Base-by-base conservation (phyloP, 1,284 basidiomycete species). In the Trametes pubescens region DNA sequence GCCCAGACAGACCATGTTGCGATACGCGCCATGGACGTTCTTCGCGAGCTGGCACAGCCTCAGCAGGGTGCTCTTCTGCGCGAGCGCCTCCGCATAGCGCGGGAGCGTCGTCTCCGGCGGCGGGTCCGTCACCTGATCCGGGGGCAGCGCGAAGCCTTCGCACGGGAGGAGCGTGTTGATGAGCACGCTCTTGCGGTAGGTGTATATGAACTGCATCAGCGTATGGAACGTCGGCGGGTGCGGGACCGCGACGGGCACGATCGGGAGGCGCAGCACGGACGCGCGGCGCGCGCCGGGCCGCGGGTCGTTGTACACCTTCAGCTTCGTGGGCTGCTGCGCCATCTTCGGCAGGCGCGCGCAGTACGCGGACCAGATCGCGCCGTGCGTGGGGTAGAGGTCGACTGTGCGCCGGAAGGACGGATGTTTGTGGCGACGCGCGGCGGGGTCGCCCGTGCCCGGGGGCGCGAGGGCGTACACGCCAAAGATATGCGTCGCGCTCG, bases 401-500 rank as follows among this genome's bases (percentile, higher is more conserved):
- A 72, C 66, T 18, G 32, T 43, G 13, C 71, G 68, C 24, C 29
- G 37, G 21, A 40, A 38, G 14, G 18, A 13, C 18, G 32, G 32
- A 40, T 26, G 26, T 7, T 53, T 57, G 26, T 46, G 56, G 40
- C 62, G 60, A 32, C 43, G 18, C 59, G 58, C 43, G 22, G 65
- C 53, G 53, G 47, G 47, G 51, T 37, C 55, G 49, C 35, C 13
- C 47, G 26, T 10, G 32, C n/a, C 35, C 11, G 24, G 22, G 35
- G 57, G 43, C 35, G 59, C 32, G 44, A 55, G 49, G 21, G 29
- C 14, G 60, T 67, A 68, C 14, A 74, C 57, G 1, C 59, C 70
- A 29, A 74, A 66, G 55, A 66, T 51, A 54, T 75, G 73, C 6
- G 72, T 71, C 7, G 70, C 53, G 29, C 60, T 37, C 24, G 55